Evolutionary conservation across 805 yeast species (phyloP).

Genomic region (Blastobotrys mokoenaii): DNA sequence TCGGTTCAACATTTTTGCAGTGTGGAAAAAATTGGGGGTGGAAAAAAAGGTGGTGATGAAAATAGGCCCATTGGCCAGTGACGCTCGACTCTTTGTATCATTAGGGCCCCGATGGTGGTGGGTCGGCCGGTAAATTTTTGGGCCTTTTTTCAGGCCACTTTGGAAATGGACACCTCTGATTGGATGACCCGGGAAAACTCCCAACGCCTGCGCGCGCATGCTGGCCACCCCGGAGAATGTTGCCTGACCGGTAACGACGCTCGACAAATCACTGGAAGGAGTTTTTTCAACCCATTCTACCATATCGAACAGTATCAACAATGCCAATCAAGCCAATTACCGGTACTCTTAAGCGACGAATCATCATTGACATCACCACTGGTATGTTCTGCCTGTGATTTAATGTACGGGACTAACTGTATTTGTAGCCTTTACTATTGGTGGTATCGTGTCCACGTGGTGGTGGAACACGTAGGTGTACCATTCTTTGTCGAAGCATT

Average conservation of each 20-base stretch:
- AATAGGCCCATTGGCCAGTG: neutral
- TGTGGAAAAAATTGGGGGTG: conserved; percentile 1
- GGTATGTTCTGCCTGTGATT: conserved; percentile 39
- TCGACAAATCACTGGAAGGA: too few species aligned
- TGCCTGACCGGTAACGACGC: too few species aligned
- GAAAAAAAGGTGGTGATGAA: neutral
- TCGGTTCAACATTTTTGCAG: conserved; percentile 12
- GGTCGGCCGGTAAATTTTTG: too few species aligned
- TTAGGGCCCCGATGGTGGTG: neutral
- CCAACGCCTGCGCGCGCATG: too few species aligned
- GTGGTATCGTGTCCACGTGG: conserved; percentile 61
- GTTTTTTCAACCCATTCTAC: neutral
- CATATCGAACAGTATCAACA: neutral
- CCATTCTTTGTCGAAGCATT: neutral
- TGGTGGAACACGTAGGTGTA: conserved; percentile 34
- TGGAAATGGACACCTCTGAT: too few species aligned
- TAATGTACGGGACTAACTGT: neutral
- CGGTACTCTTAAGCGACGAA: conserved; percentile 74
- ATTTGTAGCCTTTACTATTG: conserved; percentile 22
- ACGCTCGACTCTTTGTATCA: neutral
- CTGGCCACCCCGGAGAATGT: too few species aligned
- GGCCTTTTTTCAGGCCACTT: too few species aligned
- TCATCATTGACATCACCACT: conserved; percentile 66
- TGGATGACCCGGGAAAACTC: too few species aligned
- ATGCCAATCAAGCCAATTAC: conserved; percentile 61